Percentiles rank a stretch among this genome's conserved stretches.
These are phyloP conservation scores for Fraxinus nigra DNA, from an alignment of 305 asterid species.

Conservation along the genomic window DNA sequence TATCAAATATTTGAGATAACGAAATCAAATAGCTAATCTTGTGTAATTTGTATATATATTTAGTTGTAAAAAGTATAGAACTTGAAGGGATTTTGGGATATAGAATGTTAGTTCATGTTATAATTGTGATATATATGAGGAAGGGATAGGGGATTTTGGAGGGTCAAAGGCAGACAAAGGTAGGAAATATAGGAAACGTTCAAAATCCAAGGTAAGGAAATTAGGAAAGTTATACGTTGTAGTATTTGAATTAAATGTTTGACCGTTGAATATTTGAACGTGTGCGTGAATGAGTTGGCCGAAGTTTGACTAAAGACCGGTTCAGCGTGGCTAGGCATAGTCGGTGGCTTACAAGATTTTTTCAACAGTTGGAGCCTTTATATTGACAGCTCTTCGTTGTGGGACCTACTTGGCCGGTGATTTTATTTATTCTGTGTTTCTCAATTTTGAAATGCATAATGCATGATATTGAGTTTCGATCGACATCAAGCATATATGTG, in stretches of 20 bases:
- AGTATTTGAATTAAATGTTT: slow-evolving; percentile 51
- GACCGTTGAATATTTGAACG: slow-evolving; percentile 68
- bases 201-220: slow-evolving; percentile 34
- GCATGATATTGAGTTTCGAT: too few relatives aligned
- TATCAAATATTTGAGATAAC: background rate
- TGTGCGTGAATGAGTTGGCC: background rate
- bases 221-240: slow-evolving; percentile 20
- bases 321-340: background rate
- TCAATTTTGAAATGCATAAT: background rate
- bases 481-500: too few relatives aligned
- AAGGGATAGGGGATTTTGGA: background rate
- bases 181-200: slow-evolving; percentile 33
- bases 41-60: background rate
- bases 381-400: background rate
- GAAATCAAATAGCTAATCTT: background rate
- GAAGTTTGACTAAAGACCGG: slow-evolving; percentile 1
- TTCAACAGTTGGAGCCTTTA: background rate
- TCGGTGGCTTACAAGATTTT: background rate
- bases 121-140: slow-evolving; percentile 15
- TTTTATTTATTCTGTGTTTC: too few relatives aligned
- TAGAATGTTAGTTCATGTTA: background rate
- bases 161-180: slow-evolving; percentile 31
- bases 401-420: background rate
- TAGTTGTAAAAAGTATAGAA: background rate
- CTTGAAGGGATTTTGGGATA: background rate